phyloP scores from a whole-genome alignment of 768 basidiomycete species.

The Cystofilobasidium bisporidii region DNA sequence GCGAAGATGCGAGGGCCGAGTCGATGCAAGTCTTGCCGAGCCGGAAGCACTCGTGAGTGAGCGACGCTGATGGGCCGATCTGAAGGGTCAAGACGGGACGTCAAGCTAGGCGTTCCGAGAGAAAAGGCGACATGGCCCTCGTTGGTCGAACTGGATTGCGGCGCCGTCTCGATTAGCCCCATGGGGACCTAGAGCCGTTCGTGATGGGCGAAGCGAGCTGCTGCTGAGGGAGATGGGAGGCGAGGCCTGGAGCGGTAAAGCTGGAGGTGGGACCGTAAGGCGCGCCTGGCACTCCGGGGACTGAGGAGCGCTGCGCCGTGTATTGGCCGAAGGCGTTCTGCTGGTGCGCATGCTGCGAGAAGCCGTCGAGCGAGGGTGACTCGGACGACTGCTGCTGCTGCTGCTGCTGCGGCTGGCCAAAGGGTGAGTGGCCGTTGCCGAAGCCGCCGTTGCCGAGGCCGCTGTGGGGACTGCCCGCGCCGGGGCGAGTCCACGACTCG shows the following conservation, averaged over 20 bases:
- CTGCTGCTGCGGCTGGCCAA: neutral
- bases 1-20: too few relatives aligned
- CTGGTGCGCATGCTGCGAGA: neutral
- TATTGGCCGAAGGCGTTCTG: neutral
- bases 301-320: neutral
- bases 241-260: neutral
- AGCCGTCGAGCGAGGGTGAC: neutral
- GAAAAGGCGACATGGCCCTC: too few relatives aligned
- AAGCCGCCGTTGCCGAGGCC: slow-evolving; percentile 1
- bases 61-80: too few relatives aligned
- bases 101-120: too few relatives aligned
- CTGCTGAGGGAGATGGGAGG: neutral
- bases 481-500: neutral
- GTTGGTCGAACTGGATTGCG: too few relatives aligned
- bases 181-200: neutral
- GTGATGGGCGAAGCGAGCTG: neutral
- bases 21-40: too few relatives aligned
- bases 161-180: neutral
- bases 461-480: neutral
- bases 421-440: neutral
- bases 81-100: too few relatives aligned
- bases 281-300: neutral
- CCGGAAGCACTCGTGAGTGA: too few relatives aligned
- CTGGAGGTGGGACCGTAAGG: neutral
- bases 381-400: neutral